These are phyloP conservation scores for Aspergillus quadricinctus DNA, from an alignment of 2,329 filamentous ascomycete species.

Conservation along the genomic window DNA sequence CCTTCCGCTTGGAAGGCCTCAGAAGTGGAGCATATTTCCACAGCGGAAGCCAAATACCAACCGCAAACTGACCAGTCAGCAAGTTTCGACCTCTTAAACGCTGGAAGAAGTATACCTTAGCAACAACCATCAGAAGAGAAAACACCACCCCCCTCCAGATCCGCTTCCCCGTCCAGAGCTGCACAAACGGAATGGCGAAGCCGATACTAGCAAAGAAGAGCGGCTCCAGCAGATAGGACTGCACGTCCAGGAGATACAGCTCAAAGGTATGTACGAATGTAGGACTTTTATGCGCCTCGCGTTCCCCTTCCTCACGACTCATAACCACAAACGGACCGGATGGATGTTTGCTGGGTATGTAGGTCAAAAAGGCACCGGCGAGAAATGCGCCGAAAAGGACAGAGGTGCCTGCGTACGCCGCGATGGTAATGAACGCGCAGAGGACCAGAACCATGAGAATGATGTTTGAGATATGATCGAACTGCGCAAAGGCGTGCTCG, in stretches of 20 bases:
- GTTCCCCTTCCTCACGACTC: conserved; percentile 32
- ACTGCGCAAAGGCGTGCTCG: conserved; percentile 30
- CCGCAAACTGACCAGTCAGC: conserved; percentile 19
- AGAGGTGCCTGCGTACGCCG: conserved; percentile 35
- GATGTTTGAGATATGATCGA: conserved; percentile 31
- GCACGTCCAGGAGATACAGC: conserved; percentile 32
- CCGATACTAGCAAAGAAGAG: conserved; percentile 30
- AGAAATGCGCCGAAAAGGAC: conserved; percentile 38
- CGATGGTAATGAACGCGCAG: conserved; percentile 29
- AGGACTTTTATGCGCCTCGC: conserved; percentile 30
- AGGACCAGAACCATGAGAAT: conserved; percentile 34
- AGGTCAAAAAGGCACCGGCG: conserved; percentile 33
- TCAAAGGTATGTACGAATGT: conserved; percentile 40
- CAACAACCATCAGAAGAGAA: conserved; percentile 27
- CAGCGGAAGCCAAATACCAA: conserved; percentile 25
- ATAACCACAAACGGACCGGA: conserved; percentile 34
- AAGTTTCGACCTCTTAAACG: background rate
- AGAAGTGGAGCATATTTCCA: conserved; percentile 11
- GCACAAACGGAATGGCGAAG: conserved; percentile 30
- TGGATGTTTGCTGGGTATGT: conserved; percentile 33
- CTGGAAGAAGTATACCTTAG: conserved; percentile 17
- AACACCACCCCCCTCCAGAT: conserved; percentile 30
- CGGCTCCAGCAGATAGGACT: conserved; percentile 31
- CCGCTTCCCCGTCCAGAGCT: conserved; percentile 29
- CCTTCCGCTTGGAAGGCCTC: background rate